Evolutionary conservation across 306 rosid genomes (phyloP), one percentile per base, ranked within the genome.

Genomic region (Amphicarpaea edgeworthii): DNA sequence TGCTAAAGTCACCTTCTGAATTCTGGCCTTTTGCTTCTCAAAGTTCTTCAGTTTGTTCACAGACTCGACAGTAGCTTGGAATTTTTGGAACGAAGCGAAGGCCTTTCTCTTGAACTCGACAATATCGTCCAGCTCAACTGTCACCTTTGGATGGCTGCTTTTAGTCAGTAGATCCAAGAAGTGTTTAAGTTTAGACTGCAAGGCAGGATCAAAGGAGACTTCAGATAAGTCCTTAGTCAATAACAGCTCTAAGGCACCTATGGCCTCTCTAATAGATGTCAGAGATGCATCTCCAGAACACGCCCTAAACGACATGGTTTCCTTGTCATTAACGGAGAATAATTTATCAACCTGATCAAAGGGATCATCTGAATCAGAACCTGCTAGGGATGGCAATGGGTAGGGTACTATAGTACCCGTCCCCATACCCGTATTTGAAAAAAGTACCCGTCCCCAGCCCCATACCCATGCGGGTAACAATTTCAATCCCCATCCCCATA

Each of bases 151-250:
- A 61, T 71, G 76, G 66, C 40, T 54, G 54, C 38, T 54, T 54
- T 16, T 71, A 15, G 16, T 71, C 66, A 71, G 8, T 54, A 8
- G 16, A 38, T 71, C 53, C 23, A 71, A 38, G 12, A 54, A 34
- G 3, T 21, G 76, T 21, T 14, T 12, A 21, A 71, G 66, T 54
- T 12, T 15, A 54, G 23, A 54, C 12, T 20, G 76, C 47, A 6
- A 7, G 34, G 6, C 24, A 38, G 23, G 53, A 71, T 71, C 76
- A 38, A 23, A 71, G 38, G 53, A 71, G 76, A 71, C 40, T 71
- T 71, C 76, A 20, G 53, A 38, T 8, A 71, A 20, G 40, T 71
- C 76, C 40, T 38, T 71, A 37, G 21, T 34, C 65, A 71, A 37
- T 20, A 71, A 21, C 51, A 71, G 15, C 41, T 54, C 53, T 21